phyloP scores from a whole-genome alignment of 2,329 filamentous ascomycete species.

The Thielaviopsis musarum region DNA sequence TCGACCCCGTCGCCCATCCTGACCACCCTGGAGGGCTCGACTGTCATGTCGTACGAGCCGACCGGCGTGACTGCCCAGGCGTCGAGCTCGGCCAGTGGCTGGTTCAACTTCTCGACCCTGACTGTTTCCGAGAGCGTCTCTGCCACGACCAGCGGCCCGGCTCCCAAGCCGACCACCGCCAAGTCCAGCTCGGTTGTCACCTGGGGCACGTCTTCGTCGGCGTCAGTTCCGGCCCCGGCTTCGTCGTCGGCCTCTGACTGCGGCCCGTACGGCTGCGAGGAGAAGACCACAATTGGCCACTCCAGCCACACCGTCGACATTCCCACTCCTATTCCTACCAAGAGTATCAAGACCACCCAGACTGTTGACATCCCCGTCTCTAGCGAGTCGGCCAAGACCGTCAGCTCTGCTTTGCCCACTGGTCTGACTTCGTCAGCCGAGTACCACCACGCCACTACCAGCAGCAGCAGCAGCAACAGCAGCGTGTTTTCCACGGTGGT shows the following conservation, averaged over 20 bases:
- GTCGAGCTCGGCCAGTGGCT: background rate
- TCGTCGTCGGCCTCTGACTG: background rate
- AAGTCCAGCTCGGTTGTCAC: background rate
- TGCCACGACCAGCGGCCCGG: background rate
- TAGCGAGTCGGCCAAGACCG: background rate
- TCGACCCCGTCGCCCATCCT: constrained; percentile 7
- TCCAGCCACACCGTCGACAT: background rate
- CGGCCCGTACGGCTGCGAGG: background rate
- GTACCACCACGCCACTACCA: too few species aligned
- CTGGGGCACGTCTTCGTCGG: background rate
- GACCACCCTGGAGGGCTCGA: constrained; percentile 4
- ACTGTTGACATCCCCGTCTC: background rate
- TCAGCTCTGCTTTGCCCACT: background rate
- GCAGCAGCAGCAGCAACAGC: too few species aligned
- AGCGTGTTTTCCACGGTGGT: too few species aligned
- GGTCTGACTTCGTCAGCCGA: background rate
- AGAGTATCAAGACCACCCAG: background rate
- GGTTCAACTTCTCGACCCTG: background rate
- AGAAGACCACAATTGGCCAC: background rate
- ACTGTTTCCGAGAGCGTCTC: background rate
- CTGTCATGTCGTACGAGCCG: constrained; percentile 3
- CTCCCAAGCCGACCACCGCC: background rate
- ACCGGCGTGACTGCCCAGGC: background rate
- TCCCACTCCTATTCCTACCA: background rate
- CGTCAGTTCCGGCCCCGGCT: background rate